Conservation (phyloP, 345 rosid genomes). For the Eucalyptus sideroxylon region DNA sequence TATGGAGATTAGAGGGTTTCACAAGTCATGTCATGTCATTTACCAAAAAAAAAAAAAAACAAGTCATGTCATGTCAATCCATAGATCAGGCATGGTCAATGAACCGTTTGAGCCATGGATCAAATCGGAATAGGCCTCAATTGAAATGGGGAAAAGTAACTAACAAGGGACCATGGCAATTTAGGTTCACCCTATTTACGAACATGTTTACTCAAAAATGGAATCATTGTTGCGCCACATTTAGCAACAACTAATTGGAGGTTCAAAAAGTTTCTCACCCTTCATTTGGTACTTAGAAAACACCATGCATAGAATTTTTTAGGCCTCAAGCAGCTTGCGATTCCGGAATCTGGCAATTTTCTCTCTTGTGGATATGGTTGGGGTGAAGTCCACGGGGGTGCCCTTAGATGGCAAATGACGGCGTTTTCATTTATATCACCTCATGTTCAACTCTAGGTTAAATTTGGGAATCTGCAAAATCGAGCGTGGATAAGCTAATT, state of each 20-base stretch:
- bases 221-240: background rate
- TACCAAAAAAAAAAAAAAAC: no score
- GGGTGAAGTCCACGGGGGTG: background rate
- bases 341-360: background rate
- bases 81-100: background rate
- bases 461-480: background rate
- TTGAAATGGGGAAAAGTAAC: background rate
- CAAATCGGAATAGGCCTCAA: background rate
- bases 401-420: background rate
- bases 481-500: rapidly evolving
- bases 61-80: background rate
- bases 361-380: background rate
- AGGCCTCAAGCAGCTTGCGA: background rate
- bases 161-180: background rate
- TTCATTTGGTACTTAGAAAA: background rate
- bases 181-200: background rate
- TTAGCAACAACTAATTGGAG: background rate
- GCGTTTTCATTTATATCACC: background rate
- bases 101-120: background rate
- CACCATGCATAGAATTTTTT: background rate
- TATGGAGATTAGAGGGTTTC: background rate
- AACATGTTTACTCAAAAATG: background rate
- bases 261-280: background rate
- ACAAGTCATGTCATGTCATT: background rate
- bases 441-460: background rate